A percentile compares a stretch with the other conserved stretches of the same genome.
Conservation (phyloP, 129 eudicot species). For the Pulicaria dysenterica region DNA sequence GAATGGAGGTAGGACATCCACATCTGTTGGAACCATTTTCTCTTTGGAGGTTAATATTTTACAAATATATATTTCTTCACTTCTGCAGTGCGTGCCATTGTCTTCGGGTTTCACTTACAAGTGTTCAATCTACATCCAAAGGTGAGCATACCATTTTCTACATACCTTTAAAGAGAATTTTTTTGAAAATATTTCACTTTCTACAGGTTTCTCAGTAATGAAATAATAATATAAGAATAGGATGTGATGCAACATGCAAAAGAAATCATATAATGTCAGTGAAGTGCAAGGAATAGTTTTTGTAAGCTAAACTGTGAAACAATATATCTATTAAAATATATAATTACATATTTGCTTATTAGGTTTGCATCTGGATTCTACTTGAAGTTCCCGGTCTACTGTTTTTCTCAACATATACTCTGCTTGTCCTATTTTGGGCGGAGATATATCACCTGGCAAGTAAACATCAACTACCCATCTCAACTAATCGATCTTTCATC, state of each 20-base stretch:
- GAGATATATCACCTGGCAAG: conserved; percentile 91
- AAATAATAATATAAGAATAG: no score
- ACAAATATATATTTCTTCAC: background rate
- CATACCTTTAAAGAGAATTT: background rate
- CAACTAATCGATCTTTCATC: background rate
- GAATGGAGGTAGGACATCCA: conserved; percentile 61
- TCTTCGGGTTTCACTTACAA: conserved; percentile 45
- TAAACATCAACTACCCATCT: background rate
- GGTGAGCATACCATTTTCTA: conserved; percentile 18
- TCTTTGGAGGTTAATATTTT: background rate
- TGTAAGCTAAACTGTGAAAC: background rate
- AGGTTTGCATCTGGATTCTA: conserved; percentile 60
- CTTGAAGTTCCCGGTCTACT: conserved; percentile 83
- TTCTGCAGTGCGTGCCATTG: conserved; percentile 42
- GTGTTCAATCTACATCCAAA: conserved; percentile 42
- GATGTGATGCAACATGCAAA: no score
- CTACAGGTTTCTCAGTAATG: no score
- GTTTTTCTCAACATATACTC: conserved; percentile 87
- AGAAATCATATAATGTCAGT: no score
- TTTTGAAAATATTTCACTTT: background rate
- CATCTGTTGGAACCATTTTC: background rate
- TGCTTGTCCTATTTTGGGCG: conserved; percentile 96
- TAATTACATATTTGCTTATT: conserved; percentile 24
- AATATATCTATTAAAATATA: background rate
- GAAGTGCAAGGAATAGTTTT: background rate